Conservation (phyloP, 352 stramenopile genomes). For the Phytopythium chamaehyphon region DNA sequence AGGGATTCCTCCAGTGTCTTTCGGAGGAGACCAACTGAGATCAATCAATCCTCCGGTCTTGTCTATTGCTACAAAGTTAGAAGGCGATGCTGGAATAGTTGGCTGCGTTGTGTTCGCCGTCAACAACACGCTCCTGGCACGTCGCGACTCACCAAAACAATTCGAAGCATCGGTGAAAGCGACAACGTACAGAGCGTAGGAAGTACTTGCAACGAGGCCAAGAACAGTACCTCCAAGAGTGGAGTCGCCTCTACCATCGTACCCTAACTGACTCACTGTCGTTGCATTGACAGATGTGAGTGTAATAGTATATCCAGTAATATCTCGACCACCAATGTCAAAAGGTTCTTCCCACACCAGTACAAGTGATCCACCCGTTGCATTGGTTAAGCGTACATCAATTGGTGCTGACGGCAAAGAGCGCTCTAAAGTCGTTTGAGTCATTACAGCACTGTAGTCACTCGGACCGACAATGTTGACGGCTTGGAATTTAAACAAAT, state of each 20-base stretch:
- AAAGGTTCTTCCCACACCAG: slow-evolving; percentile 50
- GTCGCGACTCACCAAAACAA: slow-evolving; percentile 22
- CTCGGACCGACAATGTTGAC: slow-evolving; percentile 46
- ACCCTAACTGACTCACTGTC: slow-evolving; percentile 21
- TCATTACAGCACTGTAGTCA: slow-evolving; percentile 16
- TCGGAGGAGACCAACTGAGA: slow-evolving; percentile 22
- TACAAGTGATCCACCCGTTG: slow-evolving; percentile 36
- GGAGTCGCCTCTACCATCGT: slow-evolving; percentile 34
- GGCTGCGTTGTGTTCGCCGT: slow-evolving; percentile 10
- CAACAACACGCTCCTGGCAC: slow-evolving; percentile 16
- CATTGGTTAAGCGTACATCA: slow-evolving; percentile 16
- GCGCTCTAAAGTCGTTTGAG: slow-evolving; percentile 28
- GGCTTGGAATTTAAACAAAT: slow-evolving; percentile 47
- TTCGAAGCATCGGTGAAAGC: slow-evolving; percentile 32
- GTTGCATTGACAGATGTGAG: slow-evolving; percentile 12
- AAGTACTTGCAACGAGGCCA: slow-evolving; percentile 16
- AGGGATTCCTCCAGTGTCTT: slow-evolving; percentile 25
- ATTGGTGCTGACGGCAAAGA: slow-evolving; percentile 39
- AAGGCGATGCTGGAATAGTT: slow-evolving; percentile 16
- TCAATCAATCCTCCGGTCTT: slow-evolving; percentile 37
- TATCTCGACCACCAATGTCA: slow-evolving; percentile 38
- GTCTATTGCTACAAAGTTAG: slow-evolving; percentile 16
- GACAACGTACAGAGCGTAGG: slow-evolving; percentile 31
- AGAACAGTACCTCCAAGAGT: slow-evolving; percentile 21
- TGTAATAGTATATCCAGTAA: slow-evolving; percentile 45